Evolutionary conservation across 2,329 filamentous ascomycete species (phyloP).

Genomic region (Gaeumannomyces sp.): DNA sequence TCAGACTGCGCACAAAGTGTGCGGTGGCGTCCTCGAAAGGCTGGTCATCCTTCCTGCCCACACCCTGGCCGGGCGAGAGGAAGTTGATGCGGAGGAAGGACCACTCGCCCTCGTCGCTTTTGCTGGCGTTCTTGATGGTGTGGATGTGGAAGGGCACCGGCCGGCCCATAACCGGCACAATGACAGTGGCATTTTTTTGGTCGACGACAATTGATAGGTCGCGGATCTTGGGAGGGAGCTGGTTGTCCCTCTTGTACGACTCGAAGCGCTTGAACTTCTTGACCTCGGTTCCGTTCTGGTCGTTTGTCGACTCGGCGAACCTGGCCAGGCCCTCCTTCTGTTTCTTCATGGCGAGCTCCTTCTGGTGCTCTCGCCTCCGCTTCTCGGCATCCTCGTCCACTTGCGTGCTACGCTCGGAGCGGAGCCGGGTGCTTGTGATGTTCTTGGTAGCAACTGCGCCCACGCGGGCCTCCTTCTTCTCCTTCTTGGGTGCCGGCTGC

Average conservation of each 20-base stretch:
- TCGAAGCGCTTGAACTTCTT: conserved; percentile 99
- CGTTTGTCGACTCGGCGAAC: conserved; percentile 79
- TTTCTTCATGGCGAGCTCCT: conserved; percentile 79
- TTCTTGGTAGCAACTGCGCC: conserved; percentile 90
- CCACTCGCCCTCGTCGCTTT: conserved; percentile 92
- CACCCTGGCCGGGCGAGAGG: conserved; percentile 91
- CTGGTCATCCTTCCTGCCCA: conserved; percentile 93
- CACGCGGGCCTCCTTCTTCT: conserved; percentile 76
- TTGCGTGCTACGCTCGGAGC: conserved; percentile 83
- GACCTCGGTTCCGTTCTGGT: conserved; percentile 81
- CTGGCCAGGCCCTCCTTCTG: conserved; percentile 79
- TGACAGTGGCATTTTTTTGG: conserved; percentile 79
- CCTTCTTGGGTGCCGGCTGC: conserved; percentile 80
- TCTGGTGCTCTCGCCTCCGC: conserved; percentile 84
- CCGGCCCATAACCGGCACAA: conserved; percentile 94
- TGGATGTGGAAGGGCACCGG: conserved; percentile 96
- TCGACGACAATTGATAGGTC: conserved; percentile 89
- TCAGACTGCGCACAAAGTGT: conserved; percentile 92
- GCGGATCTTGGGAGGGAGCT: conserved; percentile 75
- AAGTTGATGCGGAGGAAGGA: conserved; percentile 96
- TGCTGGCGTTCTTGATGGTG: conserved; percentile 98
- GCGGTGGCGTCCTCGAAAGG: conserved; percentile 95
- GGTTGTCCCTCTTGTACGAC: conserved; percentile 96
- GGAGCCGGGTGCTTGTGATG: conserved; percentile 87
- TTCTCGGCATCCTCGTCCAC: conserved; percentile 86